These are phyloP conservation scores for Xerocomus tenax DNA, from an alignment of 1,284 basidiomycete genomes.

Conservation along the genomic window DNA sequence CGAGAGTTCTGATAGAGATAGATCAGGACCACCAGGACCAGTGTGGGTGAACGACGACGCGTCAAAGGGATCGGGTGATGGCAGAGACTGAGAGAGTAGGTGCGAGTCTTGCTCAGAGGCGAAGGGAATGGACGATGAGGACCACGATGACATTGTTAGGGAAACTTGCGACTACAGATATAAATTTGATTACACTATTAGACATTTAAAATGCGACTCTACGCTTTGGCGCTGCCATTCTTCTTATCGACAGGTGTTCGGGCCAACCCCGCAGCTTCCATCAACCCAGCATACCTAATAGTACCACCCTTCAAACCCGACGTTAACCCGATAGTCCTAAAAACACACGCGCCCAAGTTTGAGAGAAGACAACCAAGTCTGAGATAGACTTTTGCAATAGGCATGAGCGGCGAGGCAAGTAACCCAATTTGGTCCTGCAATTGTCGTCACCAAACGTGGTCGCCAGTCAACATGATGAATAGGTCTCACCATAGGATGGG, in stretches of 20 bases:
- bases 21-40: slow-evolving; percentile 44
- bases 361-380: slow-evolving; percentile 35
- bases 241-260: background rate
- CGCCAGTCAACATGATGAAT: background rate
- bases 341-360: slow-evolving; percentile 38
- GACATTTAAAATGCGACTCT: slow-evolving; percentile 1
- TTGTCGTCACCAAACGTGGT: background rate
- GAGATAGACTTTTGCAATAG: slow-evolving; percentile 36
- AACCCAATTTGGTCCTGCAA: slow-evolving; percentile 44
- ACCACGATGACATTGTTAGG: slow-evolving; percentile 29
- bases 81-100: slow-evolving; percentile 46
- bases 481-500: slow-evolving; percentile 20
- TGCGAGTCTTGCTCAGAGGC: slow-evolving; percentile 32
- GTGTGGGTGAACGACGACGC: slow-evolving; percentile 29
- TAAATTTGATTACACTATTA: too few species aligned
- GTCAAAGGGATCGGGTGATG: slow-evolving; percentile 29
- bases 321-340: slow-evolving; percentile 27
- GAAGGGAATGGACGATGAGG: slow-evolving; percentile 24
- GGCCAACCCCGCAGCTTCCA: slow-evolving; percentile 21
- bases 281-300: slow-evolving; percentile 15
- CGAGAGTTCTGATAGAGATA: slow-evolving; percentile 58
- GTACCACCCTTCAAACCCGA: slow-evolving; percentile 22
- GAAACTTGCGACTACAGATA: background rate
- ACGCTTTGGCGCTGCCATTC: slow-evolving; percentile 16
- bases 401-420: slow-evolving; percentile 43